Conservation (phyloP, 192 early-diverging fungal genomes). For the Oehlia diaphana region DNA sequence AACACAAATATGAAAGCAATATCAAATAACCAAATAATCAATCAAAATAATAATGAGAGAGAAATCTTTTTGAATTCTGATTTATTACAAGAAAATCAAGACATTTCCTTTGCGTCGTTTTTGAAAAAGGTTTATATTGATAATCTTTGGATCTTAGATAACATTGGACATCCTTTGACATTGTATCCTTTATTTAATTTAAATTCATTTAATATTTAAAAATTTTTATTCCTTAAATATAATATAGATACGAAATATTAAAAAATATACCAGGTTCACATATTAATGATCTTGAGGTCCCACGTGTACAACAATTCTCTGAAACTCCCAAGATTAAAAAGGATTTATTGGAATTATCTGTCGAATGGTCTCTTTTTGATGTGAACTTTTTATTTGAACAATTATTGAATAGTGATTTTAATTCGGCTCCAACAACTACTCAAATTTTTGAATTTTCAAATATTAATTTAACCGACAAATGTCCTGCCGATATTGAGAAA, state of each 20-base stretch:
- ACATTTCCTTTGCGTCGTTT: background rate
- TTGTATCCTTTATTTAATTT: background rate
- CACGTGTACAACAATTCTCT: background rate
- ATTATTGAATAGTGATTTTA: background rate
- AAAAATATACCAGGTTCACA: background rate
- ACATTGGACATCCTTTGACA: background rate
- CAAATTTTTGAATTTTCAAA: background rate
- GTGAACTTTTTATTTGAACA: slow-evolving; percentile 1
- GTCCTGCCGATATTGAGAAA: background rate
- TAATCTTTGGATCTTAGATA: background rate
- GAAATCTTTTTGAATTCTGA: background rate
- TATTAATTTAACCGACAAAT: background rate
- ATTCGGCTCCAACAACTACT: background rate
- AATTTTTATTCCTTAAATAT: background rate
- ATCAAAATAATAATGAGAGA: too few relatives aligned
- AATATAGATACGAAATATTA: slow-evolving; percentile 12
- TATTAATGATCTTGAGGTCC: too few relatives aligned
- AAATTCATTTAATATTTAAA: background rate
- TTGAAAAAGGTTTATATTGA: background rate
- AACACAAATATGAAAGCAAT: background rate
- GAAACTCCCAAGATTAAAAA: background rate
- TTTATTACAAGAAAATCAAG: background rate
- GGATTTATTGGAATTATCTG: background rate
- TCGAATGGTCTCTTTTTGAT: slow-evolving; percentile 8
- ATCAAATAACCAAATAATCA: background rate